A percentile compares a stretch with the other conserved stretches of the same genome.
phyloP scores from a whole-genome alignment of 495 filamentous ascomycete genomes.

The Articulospora tetracladia region DNA sequence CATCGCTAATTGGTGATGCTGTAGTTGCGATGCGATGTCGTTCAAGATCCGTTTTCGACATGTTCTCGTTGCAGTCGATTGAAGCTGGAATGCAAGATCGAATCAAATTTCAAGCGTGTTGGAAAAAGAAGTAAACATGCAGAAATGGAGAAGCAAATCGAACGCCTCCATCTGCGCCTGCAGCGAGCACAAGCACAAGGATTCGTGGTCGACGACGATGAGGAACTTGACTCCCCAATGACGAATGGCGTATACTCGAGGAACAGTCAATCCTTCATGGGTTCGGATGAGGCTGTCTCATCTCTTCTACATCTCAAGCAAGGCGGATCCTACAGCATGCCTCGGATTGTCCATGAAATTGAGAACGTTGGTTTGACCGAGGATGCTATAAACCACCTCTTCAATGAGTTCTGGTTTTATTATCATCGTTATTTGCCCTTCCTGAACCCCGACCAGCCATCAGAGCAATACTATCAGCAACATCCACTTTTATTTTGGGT shows the following conservation, averaged over 20 bases:
- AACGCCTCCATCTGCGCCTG: constrained; percentile 45
- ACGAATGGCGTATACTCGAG: constrained; percentile 52
- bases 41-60: constrained; percentile 75
- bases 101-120: constrained; percentile 89
- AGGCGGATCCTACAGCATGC: constrained; percentile 46
- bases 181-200: constrained; percentile 44
- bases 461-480: constrained; percentile 71
- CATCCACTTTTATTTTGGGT: constrained; percentile 83
- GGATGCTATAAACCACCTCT: constrained; percentile 70
- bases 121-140: constrained; percentile 88
- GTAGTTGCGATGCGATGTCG: constrained; percentile 85
- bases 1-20: constrained; percentile 8
- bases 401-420: constrained; percentile 73
- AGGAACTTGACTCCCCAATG: constrained; percentile 54
- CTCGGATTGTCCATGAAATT: constrained; percentile 52
- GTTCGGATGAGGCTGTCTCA: constrained; percentile 79
- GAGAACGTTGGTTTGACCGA: constrained; percentile 71
- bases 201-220: constrained; percentile 46
- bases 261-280: constrained; percentile 63
- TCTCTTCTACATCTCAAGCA: constrained; percentile 72
- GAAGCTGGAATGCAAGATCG: constrained; percentile 85
- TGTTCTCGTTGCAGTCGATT: constrained; percentile 84
- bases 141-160: constrained; percentile 88
- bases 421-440: constrained; percentile 88
- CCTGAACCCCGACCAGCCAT: constrained; percentile 63